Evolutionary conservation across 345 rosid species (phyloP), one percentile per base, ranked within the genome.

Genomic region (Gossypium thurberi): DNA sequence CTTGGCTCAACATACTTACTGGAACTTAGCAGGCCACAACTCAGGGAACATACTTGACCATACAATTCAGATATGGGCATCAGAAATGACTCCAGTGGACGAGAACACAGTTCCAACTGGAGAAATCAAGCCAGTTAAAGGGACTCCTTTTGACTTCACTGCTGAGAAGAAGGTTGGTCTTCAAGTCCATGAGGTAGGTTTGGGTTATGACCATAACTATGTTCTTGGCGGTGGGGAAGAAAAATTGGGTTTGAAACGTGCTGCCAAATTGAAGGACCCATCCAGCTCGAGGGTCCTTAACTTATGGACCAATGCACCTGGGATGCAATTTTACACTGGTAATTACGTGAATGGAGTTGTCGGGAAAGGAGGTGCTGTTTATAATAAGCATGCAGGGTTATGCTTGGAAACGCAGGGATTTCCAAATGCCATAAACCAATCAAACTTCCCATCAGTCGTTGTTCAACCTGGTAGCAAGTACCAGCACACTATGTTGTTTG

Each of bases 1-100:
- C 82, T 83, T 92, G 80, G 99, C 98, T 59, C 99, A 95, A 71
- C 99, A 92, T 77, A 92, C 97, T n/a, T 95, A 95, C 81, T 94
- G 98, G 98, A 92, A 92, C 88, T 77, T 94, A 56, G 86, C 89
- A 0, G 98, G 98, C 28, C 98, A 94, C 74, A 71, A 85, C 84
- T 87, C 93, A 0, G 97, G 97, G 58, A 81, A 71, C 79, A 80
- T 90, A 73, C 94, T 92, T 1, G 84, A 87, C 79, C 97, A 95
- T 51, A 68, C 83, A 14, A 86, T 87, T 77, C 96, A 88, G 81
- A 89, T 95, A 71, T 85, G 85, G 89, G 99, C 86, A 42, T 82
- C 87, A n/a, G 90, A 95, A 14, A 69, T 95, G 62, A 92, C 98
- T 0, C 96, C 99, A 0, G 91, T 95, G 43, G 99, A 94, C 15